Evolutionary conservation across 2,329 filamentous ascomycete species (phyloP).

Genomic region (Diaporthe amygdali): DNA sequence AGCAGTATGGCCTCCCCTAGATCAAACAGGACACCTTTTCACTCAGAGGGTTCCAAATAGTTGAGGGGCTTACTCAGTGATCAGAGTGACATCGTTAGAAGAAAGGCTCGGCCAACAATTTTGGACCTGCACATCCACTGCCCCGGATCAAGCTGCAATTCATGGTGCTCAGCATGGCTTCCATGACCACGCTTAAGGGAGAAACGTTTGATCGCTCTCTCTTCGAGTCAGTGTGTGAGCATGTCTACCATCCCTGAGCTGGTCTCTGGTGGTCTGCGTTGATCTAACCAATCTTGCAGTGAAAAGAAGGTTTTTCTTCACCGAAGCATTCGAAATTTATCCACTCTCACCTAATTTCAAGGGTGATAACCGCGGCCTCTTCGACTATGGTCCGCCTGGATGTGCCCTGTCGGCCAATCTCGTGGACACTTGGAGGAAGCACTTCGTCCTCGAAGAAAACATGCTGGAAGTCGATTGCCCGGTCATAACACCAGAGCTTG

Average conservation of each 20-base stretch:
- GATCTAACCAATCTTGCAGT: no score
- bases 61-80: no score
- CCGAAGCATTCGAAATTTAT: slow-evolving; percentile 94
- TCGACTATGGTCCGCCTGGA: slow-evolving; percentile 91
- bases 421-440: slow-evolving; percentile 87
- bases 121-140: no score
- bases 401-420: slow-evolving; percentile 87
- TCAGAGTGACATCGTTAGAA: no score
- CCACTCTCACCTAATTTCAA: slow-evolving; percentile 64
- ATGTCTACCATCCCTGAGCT: no score
- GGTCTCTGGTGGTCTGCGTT: no score
- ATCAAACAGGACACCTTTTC: no score
- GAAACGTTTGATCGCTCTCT: neutral
- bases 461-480: slow-evolving; percentile 96
- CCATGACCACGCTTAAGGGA: neutral
- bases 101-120: no score
- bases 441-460: slow-evolving; percentile 91
- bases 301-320: slow-evolving; percentile 85
- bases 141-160: no score
- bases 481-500: slow-evolving; percentile 88
- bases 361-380: slow-evolving; percentile 69
- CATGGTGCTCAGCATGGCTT: no score
- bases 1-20: no score
- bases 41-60: no score
- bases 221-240: neutral